Base-by-base conservation (phyloP, 2,329 filamentous ascomycete genomes). In the Penicillium brasilianum region DNA sequence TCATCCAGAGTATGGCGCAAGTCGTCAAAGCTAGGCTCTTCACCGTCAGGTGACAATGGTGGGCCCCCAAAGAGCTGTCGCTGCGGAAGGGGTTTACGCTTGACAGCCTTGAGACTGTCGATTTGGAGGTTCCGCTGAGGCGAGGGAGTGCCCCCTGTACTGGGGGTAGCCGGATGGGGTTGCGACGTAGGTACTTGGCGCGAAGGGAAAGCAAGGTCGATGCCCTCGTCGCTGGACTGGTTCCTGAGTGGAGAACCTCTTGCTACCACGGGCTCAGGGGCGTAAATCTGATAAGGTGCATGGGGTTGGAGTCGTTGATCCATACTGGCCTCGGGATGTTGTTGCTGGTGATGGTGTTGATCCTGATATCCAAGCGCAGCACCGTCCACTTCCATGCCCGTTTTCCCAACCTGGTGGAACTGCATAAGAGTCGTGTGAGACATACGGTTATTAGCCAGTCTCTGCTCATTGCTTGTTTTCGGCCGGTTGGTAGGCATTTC, bases 401-500 rank as follows among this genome's bases (percentile, higher is more conserved):
- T 76, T 22, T 84, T 85, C 57, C 86, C 87, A 49, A 90, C 90
- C 66, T 89, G 90, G 34, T 87, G 87, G 73, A 98, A 83, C 73
- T 97, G 92, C 48, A 88, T 85, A 49, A 97, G 82, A 0, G 94
- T 98, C 1, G 88, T 88, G 67, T 84, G 86, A 28, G 95, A 97
- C 74, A 98, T 88, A 22, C 92, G 89, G 68, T 90, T 93, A 68
- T 92, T 95, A 55, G 91, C 92, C 65, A 88, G 88, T 64, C 91
- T 89, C 69, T 94, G 82, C 72, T 95, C 91, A 14, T 90, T 86
- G 32, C 92, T 89, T 60, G 91, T 87, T 68, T 90, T 87, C 0
- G 91, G 91, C 63, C 87, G 87, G 61, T 85, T 87, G 1, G 83
- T 81, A 5, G 93, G 93, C 52, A 87, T 85, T 55, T 89, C 85